Percentiles rank a stretch among this genome's conserved stretches.
Evolutionary conservation across 257 asterid species (phyloP).

Genomic region (Oldenlandia corymbosa): DNA sequence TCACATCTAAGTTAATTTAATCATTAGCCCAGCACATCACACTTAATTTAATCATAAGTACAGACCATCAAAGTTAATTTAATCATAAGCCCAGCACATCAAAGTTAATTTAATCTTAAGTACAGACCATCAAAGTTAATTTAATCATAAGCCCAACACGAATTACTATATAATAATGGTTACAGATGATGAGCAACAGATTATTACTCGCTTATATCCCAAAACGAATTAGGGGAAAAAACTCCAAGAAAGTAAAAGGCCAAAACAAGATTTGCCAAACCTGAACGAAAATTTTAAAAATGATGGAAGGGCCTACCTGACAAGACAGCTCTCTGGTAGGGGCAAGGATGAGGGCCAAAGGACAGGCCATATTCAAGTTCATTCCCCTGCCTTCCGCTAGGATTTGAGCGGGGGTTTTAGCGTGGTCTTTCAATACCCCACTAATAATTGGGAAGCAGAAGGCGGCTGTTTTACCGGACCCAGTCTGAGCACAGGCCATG

Average conservation of each 20-base stretch:
- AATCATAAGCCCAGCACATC: background rate
- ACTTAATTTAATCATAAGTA: too few relatives aligned
- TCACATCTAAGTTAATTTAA: background rate
- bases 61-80: too few relatives aligned
- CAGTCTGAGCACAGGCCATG: conserved; percentile 90
- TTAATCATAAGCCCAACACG: background rate
- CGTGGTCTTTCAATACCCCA: conserved; percentile 23
- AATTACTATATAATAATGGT: too few relatives aligned
- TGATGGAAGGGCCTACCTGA: conserved; percentile 39
- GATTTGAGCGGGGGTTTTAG: conserved; percentile 1
- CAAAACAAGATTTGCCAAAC: background rate
- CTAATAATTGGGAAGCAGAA: conserved; percentile 69
- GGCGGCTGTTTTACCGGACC: conserved; percentile 86
- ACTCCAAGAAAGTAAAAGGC: background rate
- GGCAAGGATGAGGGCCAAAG: conserved; percentile 60
- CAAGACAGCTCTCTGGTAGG: conserved; percentile 77
- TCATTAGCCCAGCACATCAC: background rate
- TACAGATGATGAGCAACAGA: background rate
- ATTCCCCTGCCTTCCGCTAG: background rate
- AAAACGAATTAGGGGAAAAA: background rate
- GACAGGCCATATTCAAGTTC: conserved; percentile 28
- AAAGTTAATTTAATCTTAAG: too few relatives aligned
- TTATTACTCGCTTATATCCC: background rate
- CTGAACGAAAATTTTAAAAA: background rate
- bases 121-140: too few relatives aligned